Percentiles rank a stretch among this genome's conserved stretches.
phyloP scores from a whole-genome alignment of 2,329 filamentous ascomycete genomes.

The Alternaria metachromatica region DNA sequence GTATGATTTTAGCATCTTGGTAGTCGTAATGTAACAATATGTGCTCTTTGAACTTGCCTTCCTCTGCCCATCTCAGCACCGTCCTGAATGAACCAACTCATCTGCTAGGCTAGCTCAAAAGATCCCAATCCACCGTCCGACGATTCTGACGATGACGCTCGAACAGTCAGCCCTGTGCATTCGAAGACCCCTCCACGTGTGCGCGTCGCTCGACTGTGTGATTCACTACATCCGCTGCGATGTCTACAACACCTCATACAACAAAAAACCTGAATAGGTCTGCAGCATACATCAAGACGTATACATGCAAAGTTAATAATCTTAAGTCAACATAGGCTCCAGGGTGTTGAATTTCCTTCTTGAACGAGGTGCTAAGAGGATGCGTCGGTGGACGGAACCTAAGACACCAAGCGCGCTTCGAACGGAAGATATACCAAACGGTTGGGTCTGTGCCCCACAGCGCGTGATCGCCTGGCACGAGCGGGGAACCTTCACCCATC shows the following conservation, averaged over 20 bases:
- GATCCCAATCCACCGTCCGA: neutral
- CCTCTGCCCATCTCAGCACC: accelerated
- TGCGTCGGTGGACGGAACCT: neutral
- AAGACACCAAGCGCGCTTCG: neutral
- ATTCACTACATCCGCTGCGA: no score
- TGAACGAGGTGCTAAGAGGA: neutral
- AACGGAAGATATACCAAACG: conserved; percentile 6
- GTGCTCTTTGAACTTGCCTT: neutral
- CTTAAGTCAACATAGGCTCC: neutral
- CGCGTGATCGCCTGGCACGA: conserved; percentile 6
- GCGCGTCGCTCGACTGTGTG: neutral
- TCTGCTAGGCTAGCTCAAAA: neutral
- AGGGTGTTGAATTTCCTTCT: neutral
- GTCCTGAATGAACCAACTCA: neutral
- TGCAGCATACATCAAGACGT: neutral
- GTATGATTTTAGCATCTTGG: conserved; percentile 1
- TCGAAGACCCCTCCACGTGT: neutral
- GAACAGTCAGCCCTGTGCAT: neutral
- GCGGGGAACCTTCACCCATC: conserved; percentile 2
- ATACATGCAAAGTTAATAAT: neutral
- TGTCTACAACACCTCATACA: no score
- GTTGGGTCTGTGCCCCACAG: conserved; percentile 11
- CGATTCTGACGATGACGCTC: neutral
- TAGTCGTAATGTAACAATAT: conserved; percentile 13
- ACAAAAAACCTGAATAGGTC: neutral